These are phyloP conservation scores for Nicotiana tabacum DNA, from an alignment of 257 asterid species.

Conservation along the genomic window DNA sequence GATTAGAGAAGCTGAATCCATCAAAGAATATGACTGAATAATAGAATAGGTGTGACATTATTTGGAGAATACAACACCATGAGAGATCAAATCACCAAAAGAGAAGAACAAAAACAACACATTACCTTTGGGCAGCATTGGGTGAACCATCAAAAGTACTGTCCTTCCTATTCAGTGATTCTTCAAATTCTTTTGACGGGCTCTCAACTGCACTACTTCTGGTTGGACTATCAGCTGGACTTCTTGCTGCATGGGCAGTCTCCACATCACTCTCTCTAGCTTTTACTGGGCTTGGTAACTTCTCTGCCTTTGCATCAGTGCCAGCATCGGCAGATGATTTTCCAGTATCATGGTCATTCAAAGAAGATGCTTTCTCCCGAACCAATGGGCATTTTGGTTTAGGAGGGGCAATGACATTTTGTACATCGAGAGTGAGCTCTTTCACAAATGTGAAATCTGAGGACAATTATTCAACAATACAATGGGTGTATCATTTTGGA, in stretches of 20 bases:
- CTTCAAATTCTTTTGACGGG: slow-evolving; percentile 55
- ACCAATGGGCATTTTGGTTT: slow-evolving; percentile 58
- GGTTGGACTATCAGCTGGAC: slow-evolving; percentile 74
- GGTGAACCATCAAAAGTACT: slow-evolving; percentile 62
- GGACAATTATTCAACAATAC: slow-evolving; percentile 2
- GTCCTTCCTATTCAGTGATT: slow-evolving; percentile 40
- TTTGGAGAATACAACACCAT: background rate
- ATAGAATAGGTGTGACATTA: background rate
- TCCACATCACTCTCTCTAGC: slow-evolving; percentile 30
- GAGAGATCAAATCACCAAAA: background rate
- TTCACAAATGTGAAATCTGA: slow-evolving; percentile 72
- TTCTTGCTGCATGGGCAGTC: slow-evolving; percentile 35
- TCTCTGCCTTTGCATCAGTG: slow-evolving; percentile 36
- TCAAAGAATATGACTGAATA: background rate
- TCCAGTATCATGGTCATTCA: slow-evolving; percentile 25
- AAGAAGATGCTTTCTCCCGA: slow-evolving; percentile 47
- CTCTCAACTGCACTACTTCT: slow-evolving; percentile 43
- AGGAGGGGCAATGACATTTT: slow-evolving; percentile 79
- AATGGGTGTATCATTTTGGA: background rate
- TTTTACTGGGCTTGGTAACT: slow-evolving; percentile 33
- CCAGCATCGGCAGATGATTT: slow-evolving; percentile 47
- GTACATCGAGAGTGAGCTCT: slow-evolving; percentile 88
- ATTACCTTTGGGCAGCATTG: slow-evolving; percentile 64
- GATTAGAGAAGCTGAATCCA: background rate
- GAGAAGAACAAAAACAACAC: slow-evolving; percentile 8